Conservation (phyloP, 179 eudicot genomes). For the Nepenthes alata region DNA sequence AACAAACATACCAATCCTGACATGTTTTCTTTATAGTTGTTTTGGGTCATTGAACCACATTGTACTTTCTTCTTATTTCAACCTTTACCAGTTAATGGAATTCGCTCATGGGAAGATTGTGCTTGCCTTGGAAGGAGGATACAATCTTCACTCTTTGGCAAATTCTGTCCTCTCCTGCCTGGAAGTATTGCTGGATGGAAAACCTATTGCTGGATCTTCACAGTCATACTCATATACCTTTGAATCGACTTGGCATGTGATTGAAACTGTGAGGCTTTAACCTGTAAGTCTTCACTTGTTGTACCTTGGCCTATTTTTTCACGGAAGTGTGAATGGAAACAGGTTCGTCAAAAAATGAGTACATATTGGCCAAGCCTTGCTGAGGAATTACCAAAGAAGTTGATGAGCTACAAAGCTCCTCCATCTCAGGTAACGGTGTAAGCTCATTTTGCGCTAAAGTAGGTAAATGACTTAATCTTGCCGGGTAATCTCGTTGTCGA, state of each 20-base stretch:
- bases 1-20: too few relatives aligned
- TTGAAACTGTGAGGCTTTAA: conserved; percentile 39
- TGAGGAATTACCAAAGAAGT: conserved; percentile 37
- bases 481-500: too few relatives aligned
- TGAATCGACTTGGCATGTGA: conserved; percentile 89
- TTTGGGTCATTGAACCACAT: not conserved
- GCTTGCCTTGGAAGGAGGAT: conserved; percentile 97
- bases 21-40: not conserved
- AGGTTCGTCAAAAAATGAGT: conserved; percentile 66
- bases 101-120: conserved; percentile 81
- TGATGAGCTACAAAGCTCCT: conserved; percentile 28
- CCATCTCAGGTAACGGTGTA: conserved; percentile 33
- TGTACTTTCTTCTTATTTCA: conserved; percentile 2
- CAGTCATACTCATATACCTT: conserved; percentile 75
- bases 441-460: not conserved
- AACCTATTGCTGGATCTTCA: conserved; percentile 45
- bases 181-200: conserved; percentile 64
- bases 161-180: conserved; percentile 82
- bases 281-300: not conserved
- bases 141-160: conserved; percentile 73
- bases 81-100: conserved; percentile 62
- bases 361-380: conserved; percentile 65
- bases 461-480: too few relatives aligned
- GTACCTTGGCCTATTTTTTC: conserved; percentile 1
- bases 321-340: conserved; percentile 8